These are phyloP conservation scores for Copromyces sp. DNA, from an alignment of 495 filamentous ascomycete genomes.

Conservation along the genomic window DNA sequence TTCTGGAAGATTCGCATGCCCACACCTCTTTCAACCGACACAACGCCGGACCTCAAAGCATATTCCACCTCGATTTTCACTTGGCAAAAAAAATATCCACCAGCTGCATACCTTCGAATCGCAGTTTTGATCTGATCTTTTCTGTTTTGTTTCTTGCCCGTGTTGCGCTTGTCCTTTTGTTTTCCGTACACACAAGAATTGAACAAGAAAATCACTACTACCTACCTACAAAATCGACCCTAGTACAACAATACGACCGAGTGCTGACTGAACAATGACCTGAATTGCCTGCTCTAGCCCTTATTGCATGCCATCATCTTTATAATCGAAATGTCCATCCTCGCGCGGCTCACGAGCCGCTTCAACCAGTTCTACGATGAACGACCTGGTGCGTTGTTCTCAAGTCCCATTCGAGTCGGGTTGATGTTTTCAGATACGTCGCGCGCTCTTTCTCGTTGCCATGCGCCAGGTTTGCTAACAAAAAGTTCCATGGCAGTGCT, in stretches of 20 bases:
- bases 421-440: background rate
- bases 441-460: background rate
- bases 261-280: slow-evolving; percentile 15
- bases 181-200: background rate
- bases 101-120: background rate
- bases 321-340: slow-evolving; percentile 75
- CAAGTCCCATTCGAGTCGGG: background rate
- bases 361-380: slow-evolving; percentile 90
- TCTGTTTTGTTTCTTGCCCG: background rate
- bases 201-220: background rate
- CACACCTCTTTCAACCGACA: background rate
- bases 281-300: slow-evolving; percentile 46
- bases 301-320: slow-evolving; percentile 78
- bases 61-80: slow-evolving; percentile 6
- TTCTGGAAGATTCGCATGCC: background rate
- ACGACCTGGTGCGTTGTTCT: slow-evolving; percentile 54
- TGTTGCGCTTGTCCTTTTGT: background rate
- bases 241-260: background rate
- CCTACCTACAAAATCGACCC: background rate
- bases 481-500: slow-evolving; percentile 47
- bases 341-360: slow-evolving; percentile 69
- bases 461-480: background rate
- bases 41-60: slow-evolving; percentile 2
- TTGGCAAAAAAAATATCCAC: background rate
- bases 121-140: background rate